Evolutionary conservation across 2,329 filamentous ascomycete species (phyloP), one percentile per base, ranked within the genome.

Genomic region (Nectriaceae sp.): DNA sequence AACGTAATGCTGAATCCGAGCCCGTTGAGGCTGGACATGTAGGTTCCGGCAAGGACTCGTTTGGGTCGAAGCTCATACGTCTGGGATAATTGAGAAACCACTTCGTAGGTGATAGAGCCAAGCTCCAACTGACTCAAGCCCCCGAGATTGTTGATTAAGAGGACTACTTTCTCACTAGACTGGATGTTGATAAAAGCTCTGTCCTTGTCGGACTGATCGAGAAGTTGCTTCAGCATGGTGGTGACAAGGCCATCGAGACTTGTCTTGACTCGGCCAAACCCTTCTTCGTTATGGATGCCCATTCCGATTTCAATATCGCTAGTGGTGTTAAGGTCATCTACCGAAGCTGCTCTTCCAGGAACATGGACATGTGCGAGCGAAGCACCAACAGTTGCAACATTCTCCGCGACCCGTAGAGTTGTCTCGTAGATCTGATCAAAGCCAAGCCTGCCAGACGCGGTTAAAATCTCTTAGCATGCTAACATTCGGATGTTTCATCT

Each of bases 331-430:
- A 78, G n/a, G n/a, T n/a, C n/a, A n/a, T n/a, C n/a, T n/a, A 75
- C 53, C 79, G 73, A 47, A 80, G 77, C 2, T 73, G 69, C n/a
- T 45, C 85, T 75, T 4, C 87, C 86, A 1, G 87, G 87, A 1
- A 90, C 83, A 63, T 89, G 87, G 24, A 89, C 87, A 65, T 89
- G 87, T 40, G 83, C 79, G n/a, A 90, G 67, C 4, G 82, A 85
- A 1, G 83, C 81, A 21, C 87, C 87, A 40, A 90, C 83, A 5
- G 82, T 84, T 3, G 88, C 29, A 80, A 70, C 60, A 84, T 88
- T 8, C 10, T 31, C 26, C 26, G 15, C 26, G 26, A 15, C 26
- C 26, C 10, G 15, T 31, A 31, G 26, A 31, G 26, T 10, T 15
- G 26, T 15, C 8, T 31, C 26, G 26, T 31, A 10, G 10, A 31